A percentile compares a stretch with the other conserved stretches of the same genome.
Conservation (phyloP, 257 asterid species). For the Ophiorrhiza pumila region DNA sequence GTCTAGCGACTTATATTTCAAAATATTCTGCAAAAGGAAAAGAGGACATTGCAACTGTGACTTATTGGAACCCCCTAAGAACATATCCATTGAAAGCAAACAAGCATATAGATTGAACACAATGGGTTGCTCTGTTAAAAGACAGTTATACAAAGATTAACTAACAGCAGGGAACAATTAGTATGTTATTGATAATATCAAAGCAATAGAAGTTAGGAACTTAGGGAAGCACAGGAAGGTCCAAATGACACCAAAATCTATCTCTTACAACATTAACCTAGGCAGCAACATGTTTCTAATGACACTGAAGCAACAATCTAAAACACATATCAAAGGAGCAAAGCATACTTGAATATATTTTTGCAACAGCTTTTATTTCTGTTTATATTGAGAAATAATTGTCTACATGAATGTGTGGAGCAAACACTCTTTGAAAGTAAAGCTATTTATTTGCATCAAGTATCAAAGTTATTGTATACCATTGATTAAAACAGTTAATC, state of each 20-base stretch:
- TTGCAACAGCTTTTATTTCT: background rate
- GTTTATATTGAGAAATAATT: background rate
- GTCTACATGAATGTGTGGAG: background rate
- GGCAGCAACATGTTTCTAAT: background rate
- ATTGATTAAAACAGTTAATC: background rate
- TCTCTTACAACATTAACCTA: background rate
- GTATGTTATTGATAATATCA: background rate
- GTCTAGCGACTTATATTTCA: background rate
- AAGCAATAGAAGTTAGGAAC: background rate
- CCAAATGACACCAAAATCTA: background rate
- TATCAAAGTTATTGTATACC: background rate
- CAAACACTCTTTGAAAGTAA: background rate
- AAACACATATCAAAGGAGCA: background rate
- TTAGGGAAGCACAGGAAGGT: background rate
- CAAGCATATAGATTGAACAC: background rate
- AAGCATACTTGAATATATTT: background rate
- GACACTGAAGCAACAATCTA: background rate
- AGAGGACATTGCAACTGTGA: background rate
- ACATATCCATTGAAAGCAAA: background rate
- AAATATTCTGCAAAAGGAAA: background rate
- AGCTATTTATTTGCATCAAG: background rate
- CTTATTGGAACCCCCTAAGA: background rate
- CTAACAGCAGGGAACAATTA: background rate
- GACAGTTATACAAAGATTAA: background rate
- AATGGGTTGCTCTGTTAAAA: background rate